phyloP scores from a whole-genome alignment of 106 monocot genomes.

The Gastrodia elata region DNA sequence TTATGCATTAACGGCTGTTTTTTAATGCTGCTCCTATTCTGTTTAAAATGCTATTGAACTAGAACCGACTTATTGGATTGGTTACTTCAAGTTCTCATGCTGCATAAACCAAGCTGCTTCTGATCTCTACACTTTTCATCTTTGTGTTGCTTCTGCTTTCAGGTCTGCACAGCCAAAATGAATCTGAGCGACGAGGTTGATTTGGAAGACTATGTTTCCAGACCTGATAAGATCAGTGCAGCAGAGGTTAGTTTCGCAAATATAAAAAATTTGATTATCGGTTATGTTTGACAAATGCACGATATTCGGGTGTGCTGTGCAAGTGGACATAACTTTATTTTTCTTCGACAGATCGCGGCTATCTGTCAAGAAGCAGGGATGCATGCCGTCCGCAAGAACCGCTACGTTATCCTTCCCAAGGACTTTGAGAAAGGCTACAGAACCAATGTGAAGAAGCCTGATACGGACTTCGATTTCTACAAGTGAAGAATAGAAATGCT shows the following conservation, averaged over 20 bases:
- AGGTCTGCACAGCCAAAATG: slow-evolving; percentile 99
- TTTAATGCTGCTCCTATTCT: neutral
- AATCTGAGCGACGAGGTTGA: slow-evolving; percentile 97
- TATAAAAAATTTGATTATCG: neutral
- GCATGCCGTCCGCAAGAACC: slow-evolving; percentile 97
- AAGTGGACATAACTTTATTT: too few relatives aligned
- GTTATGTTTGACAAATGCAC: neutral
- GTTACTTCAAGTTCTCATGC: neutral
- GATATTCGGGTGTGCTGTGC: too few relatives aligned
- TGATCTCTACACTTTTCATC: neutral
- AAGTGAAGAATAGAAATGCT: too few relatives aligned
- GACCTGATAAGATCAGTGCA: slow-evolving; percentile 98
- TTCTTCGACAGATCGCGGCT: slow-evolving; percentile 72
- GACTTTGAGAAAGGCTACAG: slow-evolving; percentile 99
- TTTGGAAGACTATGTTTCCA: slow-evolving; percentile 97
- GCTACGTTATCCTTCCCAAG: slow-evolving; percentile 97
- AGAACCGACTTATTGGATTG: neutral
- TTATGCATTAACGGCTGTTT: too few relatives aligned
- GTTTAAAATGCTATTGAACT: too few relatives aligned
- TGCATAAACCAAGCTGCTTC: neutral
- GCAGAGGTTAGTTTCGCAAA: slow-evolving; percentile 62
- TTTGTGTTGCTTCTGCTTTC: neutral
- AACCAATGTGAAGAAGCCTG: slow-evolving; percentile 97
- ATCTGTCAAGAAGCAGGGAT: slow-evolving; percentile 99
- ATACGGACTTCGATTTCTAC: slow-evolving; percentile 99